Percentiles rank a stretch among this genome's conserved stretches.
Conservation (phyloP, 345 rosid species). For the Gossypium turneri region DNA sequence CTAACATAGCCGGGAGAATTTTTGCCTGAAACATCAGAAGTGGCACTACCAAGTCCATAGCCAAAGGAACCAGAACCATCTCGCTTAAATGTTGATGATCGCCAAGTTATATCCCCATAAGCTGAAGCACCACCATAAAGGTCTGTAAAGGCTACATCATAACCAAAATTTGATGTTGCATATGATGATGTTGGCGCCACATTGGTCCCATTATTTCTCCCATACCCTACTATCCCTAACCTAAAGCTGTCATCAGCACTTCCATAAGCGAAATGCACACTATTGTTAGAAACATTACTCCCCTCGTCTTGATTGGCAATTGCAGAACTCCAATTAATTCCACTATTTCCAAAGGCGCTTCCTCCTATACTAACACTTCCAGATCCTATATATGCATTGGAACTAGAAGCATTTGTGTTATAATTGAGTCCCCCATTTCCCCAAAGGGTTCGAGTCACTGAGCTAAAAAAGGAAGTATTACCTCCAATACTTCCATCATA, state of each 20-base stretch:
- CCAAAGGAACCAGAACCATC: slow-evolving; percentile 55
- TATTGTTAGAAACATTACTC: slow-evolving; percentile 34
- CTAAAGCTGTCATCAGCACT: slow-evolving; percentile 30
- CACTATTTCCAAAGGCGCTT: slow-evolving; percentile 40
- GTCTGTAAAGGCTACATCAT: background rate
- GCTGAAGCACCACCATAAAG: background rate
- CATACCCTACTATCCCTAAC: slow-evolving; percentile 41
- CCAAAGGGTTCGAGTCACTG: slow-evolving; percentile 61
- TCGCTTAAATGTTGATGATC: slow-evolving; percentile 27
- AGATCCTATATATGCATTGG: slow-evolving; percentile 42
- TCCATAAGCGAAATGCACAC: slow-evolving; percentile 48
- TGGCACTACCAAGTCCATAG: slow-evolving; percentile 39
- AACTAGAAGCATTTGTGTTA: slow-evolving; percentile 37
- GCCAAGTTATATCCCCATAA: background rate
- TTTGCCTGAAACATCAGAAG: slow-evolving; percentile 29
- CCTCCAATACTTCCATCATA: slow-evolving; percentile 65
- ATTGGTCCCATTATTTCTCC: slow-evolving; percentile 43
- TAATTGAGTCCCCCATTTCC: slow-evolving; percentile 19
- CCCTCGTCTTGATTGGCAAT: slow-evolving; percentile 51
- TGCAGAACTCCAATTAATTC: slow-evolving; percentile 50
- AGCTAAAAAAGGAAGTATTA: slow-evolving; percentile 66
- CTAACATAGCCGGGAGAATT: slow-evolving; percentile 64
- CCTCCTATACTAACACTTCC: slow-evolving; percentile 50
- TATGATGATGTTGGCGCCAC: slow-evolving; percentile 29
- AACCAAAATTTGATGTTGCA: background rate